phyloP scores from a whole-genome alignment of 1,284 basidiomycete genomes.

The Puccinia horiana region DNA sequence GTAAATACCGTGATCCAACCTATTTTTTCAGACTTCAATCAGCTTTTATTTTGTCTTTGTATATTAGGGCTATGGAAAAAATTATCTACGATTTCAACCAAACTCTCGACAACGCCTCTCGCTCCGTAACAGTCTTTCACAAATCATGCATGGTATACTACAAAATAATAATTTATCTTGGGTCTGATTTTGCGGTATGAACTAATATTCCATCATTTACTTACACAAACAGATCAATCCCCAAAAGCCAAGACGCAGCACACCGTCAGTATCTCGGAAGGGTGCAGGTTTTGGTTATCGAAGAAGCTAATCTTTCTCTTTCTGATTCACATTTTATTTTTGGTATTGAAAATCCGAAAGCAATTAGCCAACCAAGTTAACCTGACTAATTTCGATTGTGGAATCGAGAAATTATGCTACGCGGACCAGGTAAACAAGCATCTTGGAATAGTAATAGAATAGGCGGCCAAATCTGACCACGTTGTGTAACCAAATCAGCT shows the following conservation, averaged over 20 bases:
- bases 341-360: too few relatives aligned
- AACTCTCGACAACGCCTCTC: slow-evolving; percentile 1
- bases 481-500: neutral
- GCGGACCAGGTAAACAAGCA: slow-evolving; percentile 7
- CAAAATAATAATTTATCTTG: neutral
- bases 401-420: slow-evolving; percentile 39
- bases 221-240: neutral
- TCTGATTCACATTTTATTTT: too few relatives aligned
- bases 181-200: neutral
- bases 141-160: neutral
- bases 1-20: neutral
- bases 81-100: slow-evolving; percentile 12
- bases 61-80: neutral
- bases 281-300: neutral
- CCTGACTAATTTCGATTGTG: slow-evolving; percentile 43
- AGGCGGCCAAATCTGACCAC: too few relatives aligned
- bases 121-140: slow-evolving; percentile 1
- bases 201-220: neutral
- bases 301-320: neutral
- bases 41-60: too few relatives aligned
- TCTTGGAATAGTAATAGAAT: too few relatives aligned
- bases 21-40: neutral
- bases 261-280: neutral
- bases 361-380: slow-evolving; percentile 18
- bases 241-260: slow-evolving; percentile 1